Percentiles rank a stretch among this genome's conserved stretches.
Evolutionary conservation across 805 yeast genomes (phyloP).

Genomic region (Candida piceae): DNA sequence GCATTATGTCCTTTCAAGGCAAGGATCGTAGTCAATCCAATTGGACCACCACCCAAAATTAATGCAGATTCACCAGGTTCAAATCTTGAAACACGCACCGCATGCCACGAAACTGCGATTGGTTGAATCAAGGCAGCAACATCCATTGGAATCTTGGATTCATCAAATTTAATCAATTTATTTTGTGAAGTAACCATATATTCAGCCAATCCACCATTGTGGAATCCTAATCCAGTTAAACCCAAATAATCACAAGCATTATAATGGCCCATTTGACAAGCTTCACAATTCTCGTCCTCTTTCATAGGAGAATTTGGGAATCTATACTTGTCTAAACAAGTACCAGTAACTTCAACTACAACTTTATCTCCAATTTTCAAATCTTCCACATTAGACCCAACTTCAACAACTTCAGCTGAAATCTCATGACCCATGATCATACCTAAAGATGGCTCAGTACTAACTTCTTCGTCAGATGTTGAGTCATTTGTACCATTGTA

Average conservation of each 20-base stretch:
- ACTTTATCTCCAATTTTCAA: conserved; percentile 45
- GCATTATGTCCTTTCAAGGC: conserved; percentile 46
- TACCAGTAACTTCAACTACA: conserved; percentile 41
- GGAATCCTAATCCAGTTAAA: conserved; percentile 51
- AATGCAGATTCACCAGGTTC: conserved; percentile 42
- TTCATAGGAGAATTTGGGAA: conserved; percentile 13
- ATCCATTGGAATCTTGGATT: conserved; percentile 38
- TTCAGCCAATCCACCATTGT: conserved; percentile 47
- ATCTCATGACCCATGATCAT: conserved; percentile 50
- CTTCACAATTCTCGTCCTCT: conserved; percentile 32
- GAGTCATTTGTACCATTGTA: neutral
- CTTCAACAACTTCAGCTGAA: conserved; percentile 38
- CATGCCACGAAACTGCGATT: conserved; percentile 56
- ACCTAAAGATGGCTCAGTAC: conserved; percentile 31
- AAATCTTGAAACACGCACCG: conserved; percentile 41
- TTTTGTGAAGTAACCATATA: conserved; percentile 35
- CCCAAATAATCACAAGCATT: conserved; percentile 48
- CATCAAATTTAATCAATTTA: conserved; percentile 37
- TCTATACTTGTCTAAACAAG: conserved; percentile 40
- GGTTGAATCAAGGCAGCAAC: conserved; percentile 57
- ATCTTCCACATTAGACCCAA: conserved; percentile 38
- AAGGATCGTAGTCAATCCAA: conserved; percentile 52
- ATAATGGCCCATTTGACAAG: conserved; percentile 45
- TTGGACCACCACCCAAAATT: conserved; percentile 55
- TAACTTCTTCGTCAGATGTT: too few species aligned